A percentile compares a stretch with the other conserved stretches of the same genome.
Evolutionary conservation across 768 basidiomycete genomes (phyloP).

Genomic region (Xerocomus potaroensis): DNA sequence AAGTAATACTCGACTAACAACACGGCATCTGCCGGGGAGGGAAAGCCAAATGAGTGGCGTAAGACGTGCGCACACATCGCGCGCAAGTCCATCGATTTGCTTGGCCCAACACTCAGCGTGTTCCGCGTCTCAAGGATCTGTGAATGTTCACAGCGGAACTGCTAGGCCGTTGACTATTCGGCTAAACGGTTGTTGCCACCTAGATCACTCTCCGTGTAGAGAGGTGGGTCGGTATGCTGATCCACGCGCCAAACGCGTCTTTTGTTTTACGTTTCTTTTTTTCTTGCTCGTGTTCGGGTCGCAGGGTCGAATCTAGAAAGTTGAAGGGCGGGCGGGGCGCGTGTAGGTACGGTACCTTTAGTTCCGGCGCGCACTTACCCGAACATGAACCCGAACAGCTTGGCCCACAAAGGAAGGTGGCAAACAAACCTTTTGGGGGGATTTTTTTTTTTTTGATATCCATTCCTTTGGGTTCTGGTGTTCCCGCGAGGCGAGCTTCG

Average conservation of each 20-base stretch:
- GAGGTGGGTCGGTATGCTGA: too few relatives aligned
- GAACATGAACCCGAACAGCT: slow-evolving; percentile 11
- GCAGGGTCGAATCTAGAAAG: slow-evolving; percentile 13
- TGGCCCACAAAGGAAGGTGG: slow-evolving; percentile 15
- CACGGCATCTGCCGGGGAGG: slow-evolving; percentile 5
- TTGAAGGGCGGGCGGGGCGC: slow-evolving; percentile 7
- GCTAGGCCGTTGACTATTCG: not conserved
- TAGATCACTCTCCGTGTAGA: too few relatives aligned
- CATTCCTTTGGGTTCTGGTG: too few relatives aligned
- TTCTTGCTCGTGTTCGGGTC: not conserved
- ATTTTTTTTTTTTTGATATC: too few relatives aligned
- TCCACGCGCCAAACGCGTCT: too few relatives aligned
- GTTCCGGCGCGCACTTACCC: slow-evolving; percentile 10
- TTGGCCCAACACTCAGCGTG: too few relatives aligned
- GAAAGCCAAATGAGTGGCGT: not conserved
- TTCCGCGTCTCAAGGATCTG: too few relatives aligned
- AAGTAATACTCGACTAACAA: too few relatives aligned
- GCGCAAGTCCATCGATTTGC: too few relatives aligned
- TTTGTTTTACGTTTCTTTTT: slow-evolving; percentile 19
- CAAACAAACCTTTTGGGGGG: not conserved
- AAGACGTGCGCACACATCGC: too few relatives aligned
- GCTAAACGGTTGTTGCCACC: not conserved
- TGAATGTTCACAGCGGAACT: not conserved
- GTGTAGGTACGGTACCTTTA: not conserved
- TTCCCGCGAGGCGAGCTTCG: not conserved